These are phyloP conservation scores for Podila clonocystis DNA, from an alignment of 192 early-diverging fungal species.

Conservation along the genomic window DNA sequence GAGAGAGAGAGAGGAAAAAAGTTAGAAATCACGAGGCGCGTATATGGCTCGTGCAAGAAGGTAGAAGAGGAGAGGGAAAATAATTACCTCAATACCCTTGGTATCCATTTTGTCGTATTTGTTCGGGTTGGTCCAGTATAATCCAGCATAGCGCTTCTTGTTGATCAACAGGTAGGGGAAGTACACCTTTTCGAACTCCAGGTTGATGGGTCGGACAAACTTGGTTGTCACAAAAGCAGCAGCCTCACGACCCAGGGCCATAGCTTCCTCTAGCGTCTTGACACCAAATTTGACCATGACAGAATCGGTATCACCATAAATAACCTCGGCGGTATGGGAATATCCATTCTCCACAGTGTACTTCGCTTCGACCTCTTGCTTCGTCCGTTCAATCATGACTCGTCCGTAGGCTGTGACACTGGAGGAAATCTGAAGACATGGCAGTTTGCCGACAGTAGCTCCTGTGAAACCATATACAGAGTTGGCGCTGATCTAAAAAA, in stretches of 20 bases:
- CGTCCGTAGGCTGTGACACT: constrained; percentile 95
- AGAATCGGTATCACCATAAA: constrained; percentile 99
- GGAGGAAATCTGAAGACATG: constrained; percentile 93
- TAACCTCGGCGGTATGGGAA: constrained; percentile 86
- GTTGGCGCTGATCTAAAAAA: constrained; percentile 84
- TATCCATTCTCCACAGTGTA: constrained; percentile 91
- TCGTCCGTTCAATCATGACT: constrained; percentile 94
- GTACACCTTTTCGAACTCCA: constrained; percentile 99
- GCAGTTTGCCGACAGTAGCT: constrained; percentile 90
- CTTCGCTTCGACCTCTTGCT: constrained; percentile 82
- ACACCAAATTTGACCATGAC: constrained; percentile 99
- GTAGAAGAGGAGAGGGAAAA: not conserved
- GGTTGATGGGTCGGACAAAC: constrained; percentile 93
- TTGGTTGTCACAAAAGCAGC: constrained; percentile 85
- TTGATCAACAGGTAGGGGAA: constrained; percentile 97
- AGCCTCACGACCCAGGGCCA: constrained; percentile 85
- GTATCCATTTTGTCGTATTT: constrained; percentile 97
- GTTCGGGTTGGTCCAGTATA: constrained; percentile 96
- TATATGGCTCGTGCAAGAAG: not conserved
- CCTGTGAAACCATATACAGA: constrained; percentile 99
- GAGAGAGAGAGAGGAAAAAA: not conserved
- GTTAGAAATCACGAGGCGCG: not conserved
- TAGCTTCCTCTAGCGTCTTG: constrained; percentile 79
- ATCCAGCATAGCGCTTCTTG: constrained; percentile 98
- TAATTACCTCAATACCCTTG: constrained; percentile 91